phyloP scores from a whole-genome alignment of 768 basidiomycete genomes.

The Kwoniella sp. region DNA sequence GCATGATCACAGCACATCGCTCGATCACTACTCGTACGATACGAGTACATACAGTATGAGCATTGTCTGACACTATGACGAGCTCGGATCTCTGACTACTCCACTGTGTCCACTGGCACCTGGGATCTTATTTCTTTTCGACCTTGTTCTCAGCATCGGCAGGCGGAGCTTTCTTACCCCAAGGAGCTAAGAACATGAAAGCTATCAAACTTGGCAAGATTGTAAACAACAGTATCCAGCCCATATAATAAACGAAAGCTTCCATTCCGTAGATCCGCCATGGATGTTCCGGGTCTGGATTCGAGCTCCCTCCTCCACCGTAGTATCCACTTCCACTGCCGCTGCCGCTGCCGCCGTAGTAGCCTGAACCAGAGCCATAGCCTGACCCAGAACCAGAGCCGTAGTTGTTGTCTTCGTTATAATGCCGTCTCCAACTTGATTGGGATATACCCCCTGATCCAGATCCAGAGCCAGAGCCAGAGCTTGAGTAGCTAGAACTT shows the following conservation, averaged over 20 bases:
- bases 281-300: not conserved
- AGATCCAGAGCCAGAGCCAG: not conserved
- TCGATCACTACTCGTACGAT: no score
- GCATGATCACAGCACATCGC: no score
- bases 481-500: not conserved
- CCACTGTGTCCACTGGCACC: no score
- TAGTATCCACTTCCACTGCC: not conserved
- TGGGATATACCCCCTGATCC: not conserved
- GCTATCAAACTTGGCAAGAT: conserved; percentile 9
- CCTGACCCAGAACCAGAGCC: not conserved
- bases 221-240: conserved; percentile 7
- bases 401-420: not conserved
- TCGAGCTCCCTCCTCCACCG: no score
- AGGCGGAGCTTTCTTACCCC: conserved; percentile 4
- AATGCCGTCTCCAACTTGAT: not conserved
- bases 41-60: no score
- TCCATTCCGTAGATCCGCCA: conserved; percentile 10
- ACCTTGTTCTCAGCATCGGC: conserved; percentile 11
- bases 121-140: conserved; percentile 9
- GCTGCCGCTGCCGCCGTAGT: not conserved
- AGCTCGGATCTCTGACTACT: no score
- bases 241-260: conserved; percentile 10
- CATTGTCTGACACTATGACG: no score
- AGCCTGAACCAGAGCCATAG: not conserved
- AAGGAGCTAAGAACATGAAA: conserved; percentile 7